A percentile compares a stretch with the other conserved stretches of the same genome.
These are phyloP conservation scores for Fusarium marasasianum DNA, from an alignment of 2,329 filamentous ascomycete species.

Conservation along the genomic window DNA sequence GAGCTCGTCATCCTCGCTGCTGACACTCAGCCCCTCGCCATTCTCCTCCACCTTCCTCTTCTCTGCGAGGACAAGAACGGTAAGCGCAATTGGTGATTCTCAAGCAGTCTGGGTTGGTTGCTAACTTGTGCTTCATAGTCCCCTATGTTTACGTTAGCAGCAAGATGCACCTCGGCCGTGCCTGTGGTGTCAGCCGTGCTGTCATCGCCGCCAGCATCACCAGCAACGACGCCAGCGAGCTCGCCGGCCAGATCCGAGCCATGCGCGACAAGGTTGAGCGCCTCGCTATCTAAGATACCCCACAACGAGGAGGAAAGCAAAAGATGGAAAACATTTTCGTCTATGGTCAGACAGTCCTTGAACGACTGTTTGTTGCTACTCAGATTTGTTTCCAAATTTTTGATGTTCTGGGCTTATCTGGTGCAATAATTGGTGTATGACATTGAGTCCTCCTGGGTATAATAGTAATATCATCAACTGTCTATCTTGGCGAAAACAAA, in stretches of 20 bases:
- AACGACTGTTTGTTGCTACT: slow-evolving; percentile 5
- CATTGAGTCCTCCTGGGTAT: slow-evolving; percentile 14
- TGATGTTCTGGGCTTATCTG: slow-evolving; percentile 8
- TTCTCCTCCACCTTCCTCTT: slow-evolving; percentile 88
- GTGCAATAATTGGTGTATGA: slow-evolving; percentile 32
- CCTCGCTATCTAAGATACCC: slow-evolving; percentile 79
- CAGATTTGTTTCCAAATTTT: slow-evolving; percentile 24
- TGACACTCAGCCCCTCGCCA: slow-evolving; percentile 87
- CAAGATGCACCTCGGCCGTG: slow-evolving; percentile 87
- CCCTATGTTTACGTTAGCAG: slow-evolving; percentile 75
- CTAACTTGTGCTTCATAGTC: slow-evolving; percentile 38
- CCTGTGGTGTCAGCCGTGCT: slow-evolving; percentile 86
- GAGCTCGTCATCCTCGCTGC: slow-evolving; percentile 91
- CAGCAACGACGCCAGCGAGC: slow-evolving; percentile 88
- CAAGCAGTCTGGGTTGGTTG: background rate
- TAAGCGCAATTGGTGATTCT: slow-evolving; percentile 10
- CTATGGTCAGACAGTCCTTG: background rate
- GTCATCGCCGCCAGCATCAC: slow-evolving; percentile 92
- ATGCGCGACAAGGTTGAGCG: slow-evolving; percentile 97
- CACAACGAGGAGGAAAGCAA: slow-evolving; percentile 26
- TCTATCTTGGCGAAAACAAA: slow-evolving; percentile 20
- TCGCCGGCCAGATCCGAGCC: slow-evolving; percentile 85
- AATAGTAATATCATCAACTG: slow-evolving; percentile 39
- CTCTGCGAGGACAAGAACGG: slow-evolving; percentile 82
- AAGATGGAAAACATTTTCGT: slow-evolving; percentile 26